Evolutionary conservation across 495 filamentous ascomycete genomes (phyloP), one percentile per base, ranked within the genome.

Genomic region (Hyphodiscus hymeniophilus): DNA sequence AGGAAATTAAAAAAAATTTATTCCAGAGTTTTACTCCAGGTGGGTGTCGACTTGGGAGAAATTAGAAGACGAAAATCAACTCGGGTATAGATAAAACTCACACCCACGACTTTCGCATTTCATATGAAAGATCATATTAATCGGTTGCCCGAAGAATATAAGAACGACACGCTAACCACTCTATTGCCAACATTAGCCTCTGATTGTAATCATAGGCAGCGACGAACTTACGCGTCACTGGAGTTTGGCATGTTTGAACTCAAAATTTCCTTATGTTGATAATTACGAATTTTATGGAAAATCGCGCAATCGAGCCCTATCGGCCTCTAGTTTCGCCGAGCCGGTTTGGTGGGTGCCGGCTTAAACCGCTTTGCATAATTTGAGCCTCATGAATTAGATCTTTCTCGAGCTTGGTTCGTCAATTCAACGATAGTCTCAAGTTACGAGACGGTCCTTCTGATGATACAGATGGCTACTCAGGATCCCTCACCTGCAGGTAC

Each of bases 121-220:
- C 49, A 42, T 34, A 38, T 30, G 44, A 54, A 60, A 44, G 38
- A 51, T 60, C 57, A 60, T 60, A 60, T 60, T 28, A 56, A 46
- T 45, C 49, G 26, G 54, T 56, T 56, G 42, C 57, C 54, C 57
- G 45, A 52, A 56, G 39, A 45, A 57, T 60, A 60, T 57, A 60
- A 60, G 57, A 60, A 60, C 57, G 57, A 60, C 57, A 60, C 57
- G 57, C 57, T 60, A 60, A 60, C 57, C 57, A 60, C 57, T 60
- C 54, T 57, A 24, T 22, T 21, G 26, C 31, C 17, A 35, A 49
- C 47, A 42, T 57, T 55, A 59, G 53, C 51, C 43, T 44, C 22
- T 51, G 44, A 44, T 50, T 57, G 11, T 49, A 36, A 44, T 52
- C 51, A 54, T 20, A 53, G 54, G 55, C 57, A 57, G 51, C 50